Base-by-base conservation (phyloP, 140 eudicot species). In the Ambrosia hybrid region DNA sequence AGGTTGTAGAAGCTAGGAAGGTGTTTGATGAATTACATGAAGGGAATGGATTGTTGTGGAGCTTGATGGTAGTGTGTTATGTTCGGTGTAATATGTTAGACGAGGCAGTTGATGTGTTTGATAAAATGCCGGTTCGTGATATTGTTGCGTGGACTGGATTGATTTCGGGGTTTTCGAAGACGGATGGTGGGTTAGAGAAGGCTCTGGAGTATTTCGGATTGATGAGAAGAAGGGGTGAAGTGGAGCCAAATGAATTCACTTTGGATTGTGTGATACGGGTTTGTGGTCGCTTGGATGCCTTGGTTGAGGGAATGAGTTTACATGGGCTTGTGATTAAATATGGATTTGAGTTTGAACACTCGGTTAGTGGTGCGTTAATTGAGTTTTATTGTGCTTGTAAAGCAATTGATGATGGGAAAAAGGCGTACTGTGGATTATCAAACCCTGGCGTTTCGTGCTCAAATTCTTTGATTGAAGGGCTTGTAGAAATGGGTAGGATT, bases 61-160 rank as follows among this genome's bases (percentile, higher is more conserved):
- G 89, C 76, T 71, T 79, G 79, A 80, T 89, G 94, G 66, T 90
- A 51, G 91, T 77, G 73, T 84, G 87, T 61, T 90, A 85, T 76
- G 88, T 87, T 75, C 86, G 75, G 14, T 85, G 92, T 57, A 65
- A 71, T 71, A 60, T 83, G 41, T 57, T 87, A 83, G 75, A 58
- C 33, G 80, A 85, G 41, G 97, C 97, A 51, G 51, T 83, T 63
- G 56, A 59, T 6, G 17, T 83, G 53, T 85, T 88, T 39, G 49
- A 73, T 2, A 71, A 49, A 64, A 85, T 88, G 92, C 97, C 92
- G 6, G 49, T 49, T 52, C 90, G 86, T 12, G 84, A 85, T 80
- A 83, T 80, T 52, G 84, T 85, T 68, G 89, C 80, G 3, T 85
- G 95, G 95, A 88, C 97, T 52, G 74, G 87, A 0, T 5, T 88